Base-by-base conservation (phyloP, 2,329 filamentous ascomycete genomes). In the Penicillium sp. region DNA sequence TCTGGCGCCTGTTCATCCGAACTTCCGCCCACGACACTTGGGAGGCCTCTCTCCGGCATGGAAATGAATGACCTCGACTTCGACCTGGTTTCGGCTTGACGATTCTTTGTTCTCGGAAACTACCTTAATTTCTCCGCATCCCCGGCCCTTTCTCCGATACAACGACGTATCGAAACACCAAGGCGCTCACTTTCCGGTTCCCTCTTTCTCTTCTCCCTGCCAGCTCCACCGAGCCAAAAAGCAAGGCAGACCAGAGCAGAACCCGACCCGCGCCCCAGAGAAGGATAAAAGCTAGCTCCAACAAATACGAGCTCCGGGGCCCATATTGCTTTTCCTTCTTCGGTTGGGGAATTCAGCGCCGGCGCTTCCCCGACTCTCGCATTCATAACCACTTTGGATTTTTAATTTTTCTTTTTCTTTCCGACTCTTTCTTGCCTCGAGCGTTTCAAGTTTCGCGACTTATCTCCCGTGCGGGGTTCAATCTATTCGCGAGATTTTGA, bases 21-120 rank as follows among this genome's bases (percentile, higher is more conserved):
- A 53, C 44, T 57, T 59, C 60, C 60, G 60, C 62, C 47, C 58
- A 66, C 62, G 65, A 65, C 27, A 29, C 61, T 54, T 63, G 63
- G 61, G 59, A 56, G 44, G 50, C 60, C 56, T 49, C 47, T 43
- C 52, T 56, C 65, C 63, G 60, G 61, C 63, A 71, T 68, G 70
- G 65, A 69, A 71, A 69, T 69, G 61, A 62, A 72, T 65, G 69
- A 73, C 65, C 62, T 68, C 63, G 60, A 63, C 44, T 53, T 65
- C 62, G 60, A 67, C 52, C 57, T 60, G 59, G 59, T 67, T 66
- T 65, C 63, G 59, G 62, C 61, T 66, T 52, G 46, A 60, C 62
- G 66, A 65, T 63, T 52, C 65, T 65, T 63, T 66, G 46, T 57
- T 60, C 54, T 62, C 55, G 49, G 37, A 52, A 57, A 53, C 48